Base-by-base conservation (phyloP, 2,329 filamentous ascomycete genomes). In the Trichophyton rubrum region DNA sequence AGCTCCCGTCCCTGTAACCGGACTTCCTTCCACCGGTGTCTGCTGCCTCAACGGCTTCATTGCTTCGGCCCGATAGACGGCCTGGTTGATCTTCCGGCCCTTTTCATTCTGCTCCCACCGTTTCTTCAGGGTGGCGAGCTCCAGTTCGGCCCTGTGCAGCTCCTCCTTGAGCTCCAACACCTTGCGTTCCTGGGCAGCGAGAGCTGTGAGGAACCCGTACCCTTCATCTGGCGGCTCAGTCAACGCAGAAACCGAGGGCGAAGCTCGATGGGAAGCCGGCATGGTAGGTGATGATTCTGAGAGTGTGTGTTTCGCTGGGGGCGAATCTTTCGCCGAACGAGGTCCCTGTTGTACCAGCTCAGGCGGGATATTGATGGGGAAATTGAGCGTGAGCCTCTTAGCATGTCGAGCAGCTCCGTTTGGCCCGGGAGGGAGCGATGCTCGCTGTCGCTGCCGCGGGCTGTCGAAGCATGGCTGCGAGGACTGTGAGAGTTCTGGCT, bases 121-220 rank as follows among this genome's bases (percentile, higher is more conserved):
- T 68, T 83, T 86, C 78, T 96, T 97, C 63, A 99, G 78, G 47
- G 78, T 82, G 55, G 79, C 78, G 45, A 99, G 78, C 55, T 95
- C 88, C 11, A 78, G 75, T 71, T 99, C 92, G 4, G 93, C 92
- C 62, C 85, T 86, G 24, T 79, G 77, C n/a, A 99, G 78, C 73
- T 97, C 92, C 72, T 99, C 93, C 62, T 86, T 87, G 59, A 99
- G 78, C 74, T 97, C 93, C 61, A 99, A 77, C 1, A 99, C 92
- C 66, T 85, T 85, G 61, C 93, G 82, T 76, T 99, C 93, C 75
- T 97, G 91, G 13, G 89, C 86, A 51, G 93, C 93, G 68, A 99
- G 87, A 61, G 91, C 88, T 63, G 90, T 91, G 65, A 99, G 85
- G 68, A 96, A 88, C 58, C 85, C 80, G 68, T 80, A 82, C 58